Evolutionary conservation across 2,329 filamentous ascomycete species (phyloP), one percentile per base, ranked within the genome.

Genomic region (Pestalotiopsis sp.): DNA sequence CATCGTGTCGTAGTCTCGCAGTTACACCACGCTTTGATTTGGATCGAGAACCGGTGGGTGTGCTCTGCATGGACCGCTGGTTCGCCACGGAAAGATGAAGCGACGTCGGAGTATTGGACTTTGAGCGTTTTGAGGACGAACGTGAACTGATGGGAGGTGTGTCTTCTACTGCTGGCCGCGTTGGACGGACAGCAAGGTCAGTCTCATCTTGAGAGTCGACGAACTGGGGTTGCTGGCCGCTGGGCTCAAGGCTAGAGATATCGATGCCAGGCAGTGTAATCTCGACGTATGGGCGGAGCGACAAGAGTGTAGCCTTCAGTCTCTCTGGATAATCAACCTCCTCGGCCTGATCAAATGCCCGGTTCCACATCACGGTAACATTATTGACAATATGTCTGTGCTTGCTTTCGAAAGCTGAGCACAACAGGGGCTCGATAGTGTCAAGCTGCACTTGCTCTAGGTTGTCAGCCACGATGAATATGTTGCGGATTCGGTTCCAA

Each of bases 1-100:
- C 88, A 71, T 97, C 89, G 73, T 97, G 94, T 41, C 92, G 89
- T 36, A 91, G 83, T 69, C 87, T 88, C 20, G 86, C 83, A 61
- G 85, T 88, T 13, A 79, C 78, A 64, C 78, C 81, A n/a, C 77
- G 78, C 56, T 80, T 78, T 31, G 75, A 75, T 62, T 75, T 79
- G 14, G 76, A 72, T 31, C 71, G 72, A 61, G 74, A 74, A 59
- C 71, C 69, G 58, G 67, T 73, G 9, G 77, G 76, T 4, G 75
- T 74, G n/a, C 66, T 68, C 31, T 77, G 71, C 69, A 68, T 63
- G 6, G 69, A 74, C 2, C 70, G 74, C 49, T 73, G 79, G 13
- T 69, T 73, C 13, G 78, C 72, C 39, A 78, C 74, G 3, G 77
- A 75, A 3, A 79, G 72, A 57, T 79, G 81, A 23, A 78, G 74